A percentile compares a stretch with the other conserved stretches of the same genome.
Conservation (phyloP, 1,139 yeast genomes). For the Wickerhamiella infanticola region DNA sequence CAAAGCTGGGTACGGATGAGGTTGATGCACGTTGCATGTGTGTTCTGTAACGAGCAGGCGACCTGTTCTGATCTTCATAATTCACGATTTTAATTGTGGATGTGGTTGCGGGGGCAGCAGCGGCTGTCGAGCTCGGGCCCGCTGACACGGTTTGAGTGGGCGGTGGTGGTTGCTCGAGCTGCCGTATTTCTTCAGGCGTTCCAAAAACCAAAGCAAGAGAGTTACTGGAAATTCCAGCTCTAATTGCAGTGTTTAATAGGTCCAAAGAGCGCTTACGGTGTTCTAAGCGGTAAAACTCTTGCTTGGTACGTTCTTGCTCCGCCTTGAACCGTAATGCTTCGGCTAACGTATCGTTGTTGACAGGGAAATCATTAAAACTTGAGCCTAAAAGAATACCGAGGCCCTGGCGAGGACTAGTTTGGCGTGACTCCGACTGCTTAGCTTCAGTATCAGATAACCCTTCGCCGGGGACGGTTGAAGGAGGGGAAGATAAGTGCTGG, state of each 20-base stretch:
- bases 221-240: constrained; percentile 49
- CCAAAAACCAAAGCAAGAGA: constrained; percentile 50
- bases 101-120: background rate
- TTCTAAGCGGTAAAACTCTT: constrained; percentile 60
- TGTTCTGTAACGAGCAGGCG: constrained; percentile 7
- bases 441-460: background rate
- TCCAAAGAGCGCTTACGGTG: constrained; percentile 43
- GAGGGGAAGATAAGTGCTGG: background rate
- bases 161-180: background rate
- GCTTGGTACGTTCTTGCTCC: constrained; percentile 76
- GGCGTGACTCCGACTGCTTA: background rate
- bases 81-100: constrained; percentile 3
- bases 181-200: constrained; percentile 1
- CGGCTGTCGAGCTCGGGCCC: background rate
- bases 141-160: constrained; percentile 5
- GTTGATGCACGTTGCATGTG: constrained; percentile 3
- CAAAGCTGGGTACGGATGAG: background rate
- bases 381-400: background rate
- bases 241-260: constrained; percentile 45
- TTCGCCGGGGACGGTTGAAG: background rate
- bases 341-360: constrained; percentile 12
- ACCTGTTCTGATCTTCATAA: constrained; percentile 7
- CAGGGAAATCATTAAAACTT: background rate
- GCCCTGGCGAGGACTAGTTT: background rate
- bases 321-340: constrained; percentile 49